A percentile compares a stretch with the other conserved stretches of the same genome.
Conservation (phyloP, 2,329 filamentous ascomycete genomes). For the Pseudonectria buxi region DNA sequence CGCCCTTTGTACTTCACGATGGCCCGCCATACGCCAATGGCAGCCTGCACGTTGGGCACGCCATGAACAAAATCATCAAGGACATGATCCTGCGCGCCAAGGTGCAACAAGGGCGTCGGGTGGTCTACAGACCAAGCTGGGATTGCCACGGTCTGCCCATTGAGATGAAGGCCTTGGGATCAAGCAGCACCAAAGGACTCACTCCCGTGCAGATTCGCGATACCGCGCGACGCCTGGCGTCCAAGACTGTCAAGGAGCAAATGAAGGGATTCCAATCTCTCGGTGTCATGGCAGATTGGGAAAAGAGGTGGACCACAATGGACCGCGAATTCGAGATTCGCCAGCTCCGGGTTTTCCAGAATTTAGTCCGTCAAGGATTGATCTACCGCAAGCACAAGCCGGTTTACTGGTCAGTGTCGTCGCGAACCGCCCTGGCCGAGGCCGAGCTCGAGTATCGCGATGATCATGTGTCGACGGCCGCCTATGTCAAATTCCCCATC, state of each 20-base stretch:
- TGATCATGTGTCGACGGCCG: conserved; percentile 61
- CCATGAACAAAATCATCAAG: conserved; percentile 94
- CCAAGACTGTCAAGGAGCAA: conserved; percentile 62
- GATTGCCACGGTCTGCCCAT: conserved; percentile 97
- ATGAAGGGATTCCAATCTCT: conserved; percentile 67
- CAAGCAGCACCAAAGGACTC: conserved; percentile 35
- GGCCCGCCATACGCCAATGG: conserved; percentile 97
- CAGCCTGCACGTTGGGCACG: conserved; percentile 83
- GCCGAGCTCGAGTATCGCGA: conserved; percentile 81
- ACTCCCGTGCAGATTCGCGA: conserved; percentile 54
- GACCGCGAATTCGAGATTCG: conserved; percentile 65
- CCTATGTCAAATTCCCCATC: conserved; percentile 76
- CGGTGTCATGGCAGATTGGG: conserved; percentile 78
- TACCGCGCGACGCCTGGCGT: conserved; percentile 59
- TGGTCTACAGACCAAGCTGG: conserved; percentile 88
- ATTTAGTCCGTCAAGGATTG: conserved; percentile 65
- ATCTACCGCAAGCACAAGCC: conserved; percentile 76
- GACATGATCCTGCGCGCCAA: conserved; percentile 83
- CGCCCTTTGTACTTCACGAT: conserved; percentile 80
- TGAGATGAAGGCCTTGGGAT: conserved; percentile 84
- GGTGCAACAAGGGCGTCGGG: conserved; percentile 61
- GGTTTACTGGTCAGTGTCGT: conserved; percentile 81
- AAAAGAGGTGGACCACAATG: conserved; percentile 71
- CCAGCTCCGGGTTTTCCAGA: conserved; percentile 68
- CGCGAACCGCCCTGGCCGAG: conserved; percentile 72